Base-by-base conservation (phyloP, 2,329 filamentous ascomycete genomes). In the Diplodia intermedia region DNA sequence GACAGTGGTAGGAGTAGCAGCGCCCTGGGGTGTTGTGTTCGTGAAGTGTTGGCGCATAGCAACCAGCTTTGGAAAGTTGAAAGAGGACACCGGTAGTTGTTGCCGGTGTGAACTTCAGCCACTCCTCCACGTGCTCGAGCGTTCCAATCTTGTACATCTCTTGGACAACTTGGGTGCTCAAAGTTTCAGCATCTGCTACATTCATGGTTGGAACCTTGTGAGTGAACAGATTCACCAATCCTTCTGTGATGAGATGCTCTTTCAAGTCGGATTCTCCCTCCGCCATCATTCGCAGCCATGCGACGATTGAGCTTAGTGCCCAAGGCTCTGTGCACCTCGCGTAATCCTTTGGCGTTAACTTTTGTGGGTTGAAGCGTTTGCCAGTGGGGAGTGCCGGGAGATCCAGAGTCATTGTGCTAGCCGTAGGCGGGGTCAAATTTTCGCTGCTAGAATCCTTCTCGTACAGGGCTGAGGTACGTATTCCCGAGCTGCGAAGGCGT, bases 161-260 rank as follows among this genome's bases (percentile, higher is more conserved):
- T 66, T 88, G 84, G 2, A 97, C 89, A 0, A 97, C 91, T 50
- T 88, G 88, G 69, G 88, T 86, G 70, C 92, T 92, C 63, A 99
- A 84, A 0, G 90, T 90, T 77, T 99, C 95, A 0, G 95, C 95
- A 82, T 99, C 96, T 6, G 94, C 94, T 52, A 95, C 94, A 73
- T 99, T 98, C 93, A 99, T 97, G 0, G 93, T 99, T 0, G 95
- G 94, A 0, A 99, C 93, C 79, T 97, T 98, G 80, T 92, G 88
- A 1, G 92, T 97, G 78, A 99, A 98, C 7, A 99, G 83, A 36
- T 90, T 91, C 52, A 97, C 89, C 52, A 99, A 85, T 2, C 92
- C 94, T 72, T 98, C 94, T 69, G 93, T 90, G 63, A 99, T 89
- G 1, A 91, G 90, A 75, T 93, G 91, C 75, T 91, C 88, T 76